These are phyloP conservation scores for Kazachstania kunashirensis DNA, from an alignment of 805 yeast species.

Conservation along the genomic window DNA sequence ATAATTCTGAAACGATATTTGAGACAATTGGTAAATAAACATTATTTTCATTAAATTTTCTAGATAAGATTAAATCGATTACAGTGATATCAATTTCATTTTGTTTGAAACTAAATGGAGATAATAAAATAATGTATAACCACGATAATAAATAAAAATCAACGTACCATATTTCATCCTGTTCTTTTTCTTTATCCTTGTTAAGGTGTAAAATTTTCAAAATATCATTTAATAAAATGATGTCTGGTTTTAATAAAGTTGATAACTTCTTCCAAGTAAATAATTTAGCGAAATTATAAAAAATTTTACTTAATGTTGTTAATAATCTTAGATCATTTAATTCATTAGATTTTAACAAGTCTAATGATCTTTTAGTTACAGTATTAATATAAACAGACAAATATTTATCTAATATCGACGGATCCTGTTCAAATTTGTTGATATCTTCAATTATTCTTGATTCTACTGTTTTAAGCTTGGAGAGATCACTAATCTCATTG, in stretches of 20 bases:
- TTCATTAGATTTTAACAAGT: not conserved
- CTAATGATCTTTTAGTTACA: not conserved
- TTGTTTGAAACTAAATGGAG: slow-evolving; percentile 57
- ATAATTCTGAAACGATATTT: slow-evolving; percentile 25
- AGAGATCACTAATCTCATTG: too few relatives aligned
- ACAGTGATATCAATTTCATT: slow-evolving; percentile 28
- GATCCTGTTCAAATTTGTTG: slow-evolving; percentile 23
- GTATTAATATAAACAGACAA: slow-evolving; percentile 6
- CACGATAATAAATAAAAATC: slow-evolving; percentile 51
- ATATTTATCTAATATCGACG: slow-evolving; percentile 9
- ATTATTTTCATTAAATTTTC: slow-evolving; percentile 38
- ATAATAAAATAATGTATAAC: slow-evolving; percentile 59
- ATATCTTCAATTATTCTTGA: slow-evolving; percentile 8
- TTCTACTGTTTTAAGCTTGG: not conserved
- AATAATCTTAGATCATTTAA: not conserved
- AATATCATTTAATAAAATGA: slow-evolving; percentile 38
- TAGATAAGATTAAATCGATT: slow-evolving; percentile 15
- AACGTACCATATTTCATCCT: slow-evolving; percentile 34
- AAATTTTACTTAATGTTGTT: slow-evolving; percentile 18
- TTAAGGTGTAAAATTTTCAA: slow-evolving; percentile 17
- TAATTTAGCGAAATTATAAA: slow-evolving; percentile 56
- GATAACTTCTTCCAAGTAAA: slow-evolving; percentile 54
- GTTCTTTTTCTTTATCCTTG: slow-evolving; percentile 4
- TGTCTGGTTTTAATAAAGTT: slow-evolving; percentile 52
- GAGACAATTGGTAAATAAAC: slow-evolving; percentile 26